Conservation (phyloP, 306 rosid genomes). For the Cicer bijugum region DNA sequence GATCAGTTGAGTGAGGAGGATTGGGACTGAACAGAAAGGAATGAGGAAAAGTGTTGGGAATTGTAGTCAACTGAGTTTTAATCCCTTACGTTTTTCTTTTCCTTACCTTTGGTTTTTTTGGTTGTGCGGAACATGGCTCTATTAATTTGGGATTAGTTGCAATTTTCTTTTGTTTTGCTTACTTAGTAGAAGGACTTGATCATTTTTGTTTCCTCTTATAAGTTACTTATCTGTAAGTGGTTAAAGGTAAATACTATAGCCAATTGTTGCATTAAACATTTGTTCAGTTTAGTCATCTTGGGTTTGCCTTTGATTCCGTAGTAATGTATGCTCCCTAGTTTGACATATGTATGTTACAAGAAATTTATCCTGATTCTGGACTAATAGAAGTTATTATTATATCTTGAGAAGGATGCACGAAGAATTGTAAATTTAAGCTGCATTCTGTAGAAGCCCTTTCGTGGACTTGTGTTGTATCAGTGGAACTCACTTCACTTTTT, state of each 20-base stretch:
- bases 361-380: background rate
- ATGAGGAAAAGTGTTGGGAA: background rate
- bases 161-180: conserved; percentile 31
- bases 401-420: background rate
- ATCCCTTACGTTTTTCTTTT: background rate
- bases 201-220: conserved; percentile 18
- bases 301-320: conserved; percentile 2
- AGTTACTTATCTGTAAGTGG: background rate
- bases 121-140: conserved; percentile 18
- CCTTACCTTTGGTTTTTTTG: background rate
- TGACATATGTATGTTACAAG: conserved; percentile 1
- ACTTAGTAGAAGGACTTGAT: conserved; percentile 28
- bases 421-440: background rate
- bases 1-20: conserved; percentile 74
- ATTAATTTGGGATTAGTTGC: conserved; percentile 39
- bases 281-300: background rate
- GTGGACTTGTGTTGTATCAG: background rate
- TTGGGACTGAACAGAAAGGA: conserved; percentile 64
- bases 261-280: background rate
- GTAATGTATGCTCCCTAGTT: background rate
- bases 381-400: background rate
- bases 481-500: background rate
- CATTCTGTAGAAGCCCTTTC: background rate
- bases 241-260: conserved; percentile 5
- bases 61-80: conserved; percentile 18